Evolutionary conservation across 2,329 filamentous ascomycete genomes (phyloP).

Genomic region (Chrysoporthe deuterocubensis): DNA sequence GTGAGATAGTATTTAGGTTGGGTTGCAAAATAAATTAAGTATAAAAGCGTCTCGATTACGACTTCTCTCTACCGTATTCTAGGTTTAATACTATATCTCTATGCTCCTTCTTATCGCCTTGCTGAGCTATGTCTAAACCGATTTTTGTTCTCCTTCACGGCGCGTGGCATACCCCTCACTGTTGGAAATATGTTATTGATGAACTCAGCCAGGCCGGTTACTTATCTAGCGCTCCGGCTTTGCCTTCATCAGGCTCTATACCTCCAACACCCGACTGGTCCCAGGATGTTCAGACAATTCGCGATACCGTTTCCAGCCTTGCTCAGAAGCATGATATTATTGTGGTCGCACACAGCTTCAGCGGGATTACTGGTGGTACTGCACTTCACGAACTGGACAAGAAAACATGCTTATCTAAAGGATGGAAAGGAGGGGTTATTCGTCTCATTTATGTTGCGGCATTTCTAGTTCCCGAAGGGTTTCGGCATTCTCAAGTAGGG

Average conservation of each 20-base stretch:
- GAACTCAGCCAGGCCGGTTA: conserved; percentile 30
- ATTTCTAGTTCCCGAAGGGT: conserved; percentile 34
- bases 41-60: too few species aligned
- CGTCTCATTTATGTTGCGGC: conserved; percentile 33
- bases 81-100: too few species aligned
- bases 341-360: conserved; percentile 34
- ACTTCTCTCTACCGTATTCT: too few species aligned
- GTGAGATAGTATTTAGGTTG: too few species aligned
- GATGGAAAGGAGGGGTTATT: conserved; percentile 32
- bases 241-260: conserved; percentile 31
- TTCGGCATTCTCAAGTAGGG: conserved; percentile 31
- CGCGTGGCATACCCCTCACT: conserved; percentile 33
- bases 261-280: conserved; percentile 33
- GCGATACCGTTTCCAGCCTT: conserved; percentile 27
- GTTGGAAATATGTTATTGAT: conserved; percentile 30
- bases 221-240: conserved; percentile 27
- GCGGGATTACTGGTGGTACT: conserved; percentile 34
- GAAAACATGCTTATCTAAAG: conserved; percentile 21
- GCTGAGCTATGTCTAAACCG: conserved; percentile 27
- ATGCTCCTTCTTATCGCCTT: too few species aligned
- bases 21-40: too few species aligned
- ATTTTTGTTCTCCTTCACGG: conserved; percentile 34
- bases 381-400: conserved; percentile 33
- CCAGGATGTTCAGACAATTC: conserved; percentile 27
- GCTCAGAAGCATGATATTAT: conserved; percentile 30